Evolutionary conservation across 2,329 filamentous ascomycete species (phyloP), one percentile per base, ranked within the genome.

Genomic region (Alternaria triticimaculans): DNA sequence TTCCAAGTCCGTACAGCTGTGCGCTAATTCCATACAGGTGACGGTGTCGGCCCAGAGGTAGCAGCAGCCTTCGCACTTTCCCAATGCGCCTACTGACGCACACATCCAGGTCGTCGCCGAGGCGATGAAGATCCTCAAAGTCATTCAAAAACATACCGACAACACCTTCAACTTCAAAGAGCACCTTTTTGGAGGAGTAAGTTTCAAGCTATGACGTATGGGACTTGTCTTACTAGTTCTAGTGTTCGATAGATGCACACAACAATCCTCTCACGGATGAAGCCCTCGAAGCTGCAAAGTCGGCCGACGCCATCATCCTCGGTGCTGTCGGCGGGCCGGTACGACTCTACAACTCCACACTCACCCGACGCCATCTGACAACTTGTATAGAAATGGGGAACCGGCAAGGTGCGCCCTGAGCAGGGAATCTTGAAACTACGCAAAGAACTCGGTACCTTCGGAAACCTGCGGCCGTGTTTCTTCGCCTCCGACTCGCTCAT

Each of bases 401-500:
- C 93, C 30, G 93, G 92, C 71, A 83, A 89, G 62, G 91, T 97
- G 67, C 92, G 94, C 48, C 95, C 95, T 2, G 95, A 98, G 81
- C 93, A 97, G 83, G 95, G 95, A 65, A 89, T 98, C 74, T 90
- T 98, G 66, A 88, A 86, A 72, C 92, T 98, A 58, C 93, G 95
- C 83, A 97, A 96, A 83, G 92, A 97, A 82, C 92, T 98, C 87
- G 87, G 88, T 77, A 93, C 95, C 60, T 98, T 96, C 83, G 95
- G 94, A 73, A 98, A 98, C 87, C 89, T 98, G 62, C 91, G 95
- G 6, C 95, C 94, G 10, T 98, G 95, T 87, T 96, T 92, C 87
- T 98, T 99, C 84, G 93, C 93, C 55, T 94, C 94, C 1, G 92
- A 95, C 57, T 87, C 89, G 26, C 65, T 69, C 54, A 90, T 97